Base-by-base conservation (phyloP, 768 basidiomycete species). In the Pisolithus orientalis region DNA sequence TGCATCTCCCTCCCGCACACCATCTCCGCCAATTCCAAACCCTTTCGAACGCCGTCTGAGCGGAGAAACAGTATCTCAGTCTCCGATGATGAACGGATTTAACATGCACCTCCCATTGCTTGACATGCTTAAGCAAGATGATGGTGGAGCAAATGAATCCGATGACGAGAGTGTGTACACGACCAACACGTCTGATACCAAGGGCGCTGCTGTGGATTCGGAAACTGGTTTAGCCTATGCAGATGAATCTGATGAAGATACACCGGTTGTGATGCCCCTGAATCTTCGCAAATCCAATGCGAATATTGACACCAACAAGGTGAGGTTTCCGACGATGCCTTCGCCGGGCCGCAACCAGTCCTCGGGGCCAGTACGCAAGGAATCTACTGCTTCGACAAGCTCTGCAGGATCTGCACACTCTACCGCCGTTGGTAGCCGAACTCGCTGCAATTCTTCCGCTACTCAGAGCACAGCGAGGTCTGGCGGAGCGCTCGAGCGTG, bases 41-140 rank as follows among this genome's bases (percentile, higher is more conserved):
- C 64, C 95, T 86, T 65, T 95, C 84, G 62, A 78, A 83, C 70
- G 90, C 90, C 70, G 93, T 90, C 67, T 97, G 84, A 70, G 95
- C 91, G 65, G 94, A 88, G 67, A 57, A 58, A 70, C 63, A 8
- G 53, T 55, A 14, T 48, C 55, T n/a, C 62, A 60, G 40, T 61
- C 60, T 6, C 59, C 64, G 9, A 57, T 60, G 42, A 52, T 60
- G 42, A 52, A 62, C 4, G 56, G 49, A 25, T 24, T 55, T 43
- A 63, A 63, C 5, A 63, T 73, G 6, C 67, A 72, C 5, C 66
- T 84, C 54, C 78, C 80, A 8, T 79, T 85, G 63, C 77, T 85
- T 56, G 82, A 84, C 51, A 78, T 78, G 57, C 72, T 76, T 60
- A 78, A 76, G 28, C 27, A 37, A 25, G 49, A 56, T 25, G 59